Evolutionary conservation across 768 basidiomycete species (phyloP).

Genomic region (Tephrocybe sp.): DNA sequence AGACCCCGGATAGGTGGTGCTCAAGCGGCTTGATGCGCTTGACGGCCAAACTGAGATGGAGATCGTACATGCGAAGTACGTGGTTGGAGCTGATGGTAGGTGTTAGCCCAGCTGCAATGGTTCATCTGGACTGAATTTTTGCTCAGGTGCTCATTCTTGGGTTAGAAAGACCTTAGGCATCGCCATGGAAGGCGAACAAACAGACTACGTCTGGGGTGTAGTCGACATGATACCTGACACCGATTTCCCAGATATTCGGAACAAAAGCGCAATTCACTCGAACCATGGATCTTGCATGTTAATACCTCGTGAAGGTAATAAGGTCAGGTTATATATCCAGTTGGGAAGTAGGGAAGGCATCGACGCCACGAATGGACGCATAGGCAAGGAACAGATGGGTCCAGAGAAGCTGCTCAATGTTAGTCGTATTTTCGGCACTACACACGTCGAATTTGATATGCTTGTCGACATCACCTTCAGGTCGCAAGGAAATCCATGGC

Average conservation of each 20-base stretch:
- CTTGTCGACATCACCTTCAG: conserved; percentile 27
- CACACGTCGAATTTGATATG: neutral
- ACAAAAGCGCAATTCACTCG: conserved; percentile 66
- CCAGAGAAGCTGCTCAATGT: conserved; percentile 57
- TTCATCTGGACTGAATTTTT: neutral
- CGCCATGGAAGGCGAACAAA: conserved; percentile 76
- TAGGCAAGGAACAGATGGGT: conserved; percentile 52
- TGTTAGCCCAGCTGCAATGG: neutral
- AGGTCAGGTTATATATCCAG: conserved; percentile 72
- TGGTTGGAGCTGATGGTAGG: conserved; percentile 74
- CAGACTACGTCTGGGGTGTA: conserved; percentile 83
- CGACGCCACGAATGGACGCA: conserved; percentile 44
- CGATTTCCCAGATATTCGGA: conserved; percentile 77
- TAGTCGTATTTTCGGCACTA: conserved; percentile 9
- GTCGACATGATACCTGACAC: conserved; percentile 71
- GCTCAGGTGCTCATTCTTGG: conserved; percentile 78
- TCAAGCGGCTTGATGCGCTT: conserved; percentile 39
- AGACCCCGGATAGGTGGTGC: conserved; percentile 33
- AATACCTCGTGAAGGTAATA: conserved; percentile 71
- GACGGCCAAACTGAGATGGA: conserved; percentile 44
- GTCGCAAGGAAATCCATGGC: conserved; percentile 54
- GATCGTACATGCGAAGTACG: conserved; percentile 68
- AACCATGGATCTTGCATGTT: conserved; percentile 68
- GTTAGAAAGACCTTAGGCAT: conserved; percentile 68
- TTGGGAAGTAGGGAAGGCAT: conserved; percentile 48